Evolutionary conservation across 2,329 filamentous ascomycete species (phyloP).

Genomic region (Bisporella sp.): DNA sequence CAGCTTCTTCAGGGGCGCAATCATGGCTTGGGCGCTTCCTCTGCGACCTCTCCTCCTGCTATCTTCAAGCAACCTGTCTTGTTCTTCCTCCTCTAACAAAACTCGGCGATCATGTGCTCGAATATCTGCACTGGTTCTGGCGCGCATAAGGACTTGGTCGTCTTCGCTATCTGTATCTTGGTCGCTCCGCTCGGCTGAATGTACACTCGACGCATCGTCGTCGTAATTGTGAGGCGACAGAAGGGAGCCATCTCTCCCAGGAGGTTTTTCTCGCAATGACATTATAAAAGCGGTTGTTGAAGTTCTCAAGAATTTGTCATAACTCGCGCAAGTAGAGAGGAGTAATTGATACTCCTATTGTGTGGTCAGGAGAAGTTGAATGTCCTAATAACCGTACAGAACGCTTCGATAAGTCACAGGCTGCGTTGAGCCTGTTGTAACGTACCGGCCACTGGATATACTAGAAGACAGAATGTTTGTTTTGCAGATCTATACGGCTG

Average conservation of each 20-base stretch:
- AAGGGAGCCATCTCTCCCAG: slow-evolving; percentile 16
- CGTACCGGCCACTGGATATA: too few species aligned
- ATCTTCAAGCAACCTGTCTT: slow-evolving; percentile 51
- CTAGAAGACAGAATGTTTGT: too few species aligned
- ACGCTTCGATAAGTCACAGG: too few species aligned
- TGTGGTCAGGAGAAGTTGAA: too few species aligned
- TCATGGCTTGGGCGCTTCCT: slow-evolving; percentile 16
- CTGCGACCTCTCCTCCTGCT: slow-evolving; percentile 37
- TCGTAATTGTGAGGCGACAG: slow-evolving; percentile 24
- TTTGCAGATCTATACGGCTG: too few species aligned
- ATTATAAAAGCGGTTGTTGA: slow-evolving; percentile 1
- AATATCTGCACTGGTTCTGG: slow-evolving; percentile 63
- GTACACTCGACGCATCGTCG: slow-evolving; percentile 56
- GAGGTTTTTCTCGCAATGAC: slow-evolving; percentile 2
- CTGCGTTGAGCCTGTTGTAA: too few species aligned
- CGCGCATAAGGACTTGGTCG: slow-evolving; percentile 58
- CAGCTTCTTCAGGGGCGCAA: slow-evolving; percentile 34
- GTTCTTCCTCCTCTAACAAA: slow-evolving; percentile 69
- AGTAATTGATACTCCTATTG: background rate
- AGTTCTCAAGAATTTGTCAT: background rate
- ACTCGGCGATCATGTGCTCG: slow-evolving; percentile 63
- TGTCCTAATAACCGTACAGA: too few species aligned
- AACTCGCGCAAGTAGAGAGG: background rate
- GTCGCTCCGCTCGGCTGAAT: slow-evolving; percentile 51
- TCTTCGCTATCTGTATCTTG: slow-evolving; percentile 74